Evolutionary conservation across 805 yeast species (phyloP).

Genomic region (Spathaspora passalidarum): DNA sequence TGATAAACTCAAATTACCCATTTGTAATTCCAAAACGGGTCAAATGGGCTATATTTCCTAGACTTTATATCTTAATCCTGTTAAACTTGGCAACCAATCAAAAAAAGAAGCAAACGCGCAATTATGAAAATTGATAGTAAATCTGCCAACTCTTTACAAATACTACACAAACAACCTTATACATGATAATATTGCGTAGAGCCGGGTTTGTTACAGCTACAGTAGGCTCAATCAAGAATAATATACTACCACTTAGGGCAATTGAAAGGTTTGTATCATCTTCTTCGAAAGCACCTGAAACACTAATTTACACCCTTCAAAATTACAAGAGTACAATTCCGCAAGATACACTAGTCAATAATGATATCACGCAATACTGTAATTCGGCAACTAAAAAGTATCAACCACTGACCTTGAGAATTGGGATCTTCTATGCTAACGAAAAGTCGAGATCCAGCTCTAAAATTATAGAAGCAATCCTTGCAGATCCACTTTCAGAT

Average conservation of each 20-base stretch:
- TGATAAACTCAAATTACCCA: too few species aligned
- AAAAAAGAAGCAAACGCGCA: too few species aligned
- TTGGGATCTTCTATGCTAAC: constrained; percentile 35
- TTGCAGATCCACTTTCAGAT: constrained; percentile 40
- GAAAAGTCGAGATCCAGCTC: constrained; percentile 17
- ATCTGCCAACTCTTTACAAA: neutral
- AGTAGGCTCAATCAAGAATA: neutral
- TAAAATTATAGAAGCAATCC: constrained; percentile 31
- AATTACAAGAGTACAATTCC: constrained; percentile 9
- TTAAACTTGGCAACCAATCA: too few species aligned
- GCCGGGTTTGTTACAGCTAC: neutral
- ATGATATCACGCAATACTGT: constrained; percentile 6
- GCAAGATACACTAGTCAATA: constrained; percentile 5
- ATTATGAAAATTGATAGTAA: neutral
- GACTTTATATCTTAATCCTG: too few species aligned
- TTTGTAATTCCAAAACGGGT: too few species aligned
- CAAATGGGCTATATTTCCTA: too few species aligned
- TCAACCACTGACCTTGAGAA: constrained; percentile 15
- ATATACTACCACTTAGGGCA: neutral
- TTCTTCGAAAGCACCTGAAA: neutral
- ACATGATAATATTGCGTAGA: neutral
- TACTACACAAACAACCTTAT: neutral
- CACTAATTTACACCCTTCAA: constrained; percentile 6
- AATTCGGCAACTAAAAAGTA: constrained; percentile 1
- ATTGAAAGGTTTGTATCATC: neutral